phyloP scores from a whole-genome alignment of 2,329 filamentous ascomycete species.

The Xylariaceae sp. region DNA sequence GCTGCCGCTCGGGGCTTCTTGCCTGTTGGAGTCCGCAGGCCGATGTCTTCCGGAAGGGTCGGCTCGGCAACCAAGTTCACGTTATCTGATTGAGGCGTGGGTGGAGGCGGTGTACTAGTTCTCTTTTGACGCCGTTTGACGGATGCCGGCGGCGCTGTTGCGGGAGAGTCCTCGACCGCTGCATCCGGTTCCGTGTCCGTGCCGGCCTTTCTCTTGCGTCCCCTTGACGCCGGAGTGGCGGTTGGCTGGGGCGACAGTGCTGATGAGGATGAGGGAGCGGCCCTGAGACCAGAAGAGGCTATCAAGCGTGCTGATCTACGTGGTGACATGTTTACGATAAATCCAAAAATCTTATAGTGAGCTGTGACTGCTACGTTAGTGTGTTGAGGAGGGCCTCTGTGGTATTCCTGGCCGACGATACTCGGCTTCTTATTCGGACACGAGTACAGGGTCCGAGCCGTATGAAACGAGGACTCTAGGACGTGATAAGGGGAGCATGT shows the following conservation, averaged over 20 bases:
- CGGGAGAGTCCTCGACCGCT: constrained; percentile 3
- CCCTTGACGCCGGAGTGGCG: constrained; percentile 31
- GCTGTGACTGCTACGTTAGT: background rate
- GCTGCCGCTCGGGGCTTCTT: constrained; percentile 40
- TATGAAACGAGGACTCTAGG: background rate
- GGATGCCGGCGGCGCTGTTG: constrained; percentile 26
- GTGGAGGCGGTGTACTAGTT: constrained; percentile 32
- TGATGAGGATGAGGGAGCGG: constrained; percentile 12
- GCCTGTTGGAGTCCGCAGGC: constrained; percentile 24
- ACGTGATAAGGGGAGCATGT: background rate
- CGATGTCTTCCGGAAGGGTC: constrained; percentile 12
- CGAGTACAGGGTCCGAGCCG: background rate
- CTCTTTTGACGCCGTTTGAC: constrained; percentile 26
- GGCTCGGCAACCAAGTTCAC: constrained; percentile 37
- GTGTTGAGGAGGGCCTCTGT: background rate
- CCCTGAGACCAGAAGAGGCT: constrained; percentile 22
- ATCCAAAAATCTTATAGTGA: background rate
- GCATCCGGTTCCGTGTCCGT: constrained; percentile 3
- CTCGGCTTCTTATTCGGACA: background rate
- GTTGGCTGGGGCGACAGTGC: constrained; percentile 21
- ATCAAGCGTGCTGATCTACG: constrained; percentile 30
- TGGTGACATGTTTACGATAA: constrained; percentile 28
- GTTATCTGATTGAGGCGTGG: constrained; percentile 44
- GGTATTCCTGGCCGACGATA: background rate
- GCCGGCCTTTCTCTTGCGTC: constrained; percentile 28